phyloP scores from a whole-genome alignment of 2,329 filamentous ascomycete species.

The Onygenales sp. region DNA sequence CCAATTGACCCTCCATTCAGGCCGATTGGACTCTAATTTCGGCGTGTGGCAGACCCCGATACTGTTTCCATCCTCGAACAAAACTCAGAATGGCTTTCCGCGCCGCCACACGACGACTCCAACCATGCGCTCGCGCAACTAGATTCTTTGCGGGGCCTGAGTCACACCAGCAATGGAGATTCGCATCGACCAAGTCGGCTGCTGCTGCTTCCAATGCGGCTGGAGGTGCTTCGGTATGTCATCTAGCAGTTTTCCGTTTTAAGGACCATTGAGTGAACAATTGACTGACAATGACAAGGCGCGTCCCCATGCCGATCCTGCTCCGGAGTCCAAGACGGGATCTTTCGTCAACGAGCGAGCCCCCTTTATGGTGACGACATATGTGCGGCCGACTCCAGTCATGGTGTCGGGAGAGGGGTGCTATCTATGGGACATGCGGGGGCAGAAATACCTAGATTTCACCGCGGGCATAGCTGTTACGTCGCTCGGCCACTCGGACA shows the following conservation, averaged over 20 bases:
- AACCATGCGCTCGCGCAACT: neutral
- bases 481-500: slow-evolving; percentile 80
- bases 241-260: neutral
- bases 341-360: slow-evolving; percentile 65
- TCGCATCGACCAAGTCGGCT: neutral
- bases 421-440: slow-evolving; percentile 83
- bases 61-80: neutral
- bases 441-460: slow-evolving; percentile 83
- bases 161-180: slow-evolving; percentile 3
- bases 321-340: slow-evolving; percentile 62
- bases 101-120: neutral
- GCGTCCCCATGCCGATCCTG: slow-evolving; percentile 62
- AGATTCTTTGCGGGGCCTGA: neutral
- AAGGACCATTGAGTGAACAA: neutral
- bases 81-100: slow-evolving; percentile 1
- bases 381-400: slow-evolving; percentile 79
- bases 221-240: neutral
- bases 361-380: slow-evolving; percentile 92
- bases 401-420: slow-evolving; percentile 82
- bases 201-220: neutral
- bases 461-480: slow-evolving; percentile 96
- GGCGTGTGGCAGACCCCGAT: neutral
- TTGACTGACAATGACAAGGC: slow-evolving; percentile 36
- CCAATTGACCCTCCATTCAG: neutral
- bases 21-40: neutral